phyloP scores from a whole-genome alignment of 345 rosid species.

The Ceriops tagal region DNA sequence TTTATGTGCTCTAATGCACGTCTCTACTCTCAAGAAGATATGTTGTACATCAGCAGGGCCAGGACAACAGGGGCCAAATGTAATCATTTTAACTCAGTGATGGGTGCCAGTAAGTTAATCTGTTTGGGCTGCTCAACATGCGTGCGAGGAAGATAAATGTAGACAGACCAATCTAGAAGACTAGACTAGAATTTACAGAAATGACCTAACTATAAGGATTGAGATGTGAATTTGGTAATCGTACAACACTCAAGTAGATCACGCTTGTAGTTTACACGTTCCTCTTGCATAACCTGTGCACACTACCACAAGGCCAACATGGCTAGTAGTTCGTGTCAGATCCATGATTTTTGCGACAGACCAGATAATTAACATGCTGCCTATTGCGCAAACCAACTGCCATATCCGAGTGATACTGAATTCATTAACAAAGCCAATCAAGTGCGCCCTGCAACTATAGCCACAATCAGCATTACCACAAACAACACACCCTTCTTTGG shows the following conservation, averaged over 20 bases:
- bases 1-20: too few species aligned
- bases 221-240: too few species aligned
- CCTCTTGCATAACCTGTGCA: too few species aligned
- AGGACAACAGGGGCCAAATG: constrained; percentile 3
- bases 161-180: constrained; percentile 2
- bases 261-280: too few species aligned
- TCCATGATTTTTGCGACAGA: not conserved
- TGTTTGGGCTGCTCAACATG: not conserved
- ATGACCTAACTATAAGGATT: too few species aligned
- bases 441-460: not conserved
- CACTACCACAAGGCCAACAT: too few species aligned
- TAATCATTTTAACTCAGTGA: constrained; percentile 8
- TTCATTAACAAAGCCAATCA: not conserved
- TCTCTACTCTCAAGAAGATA: not conserved
- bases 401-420: not conserved
- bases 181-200: not conserved
- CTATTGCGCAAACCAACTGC: not conserved
- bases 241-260: too few species aligned
- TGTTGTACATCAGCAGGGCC: not conserved
- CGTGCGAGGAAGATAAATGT: not conserved
- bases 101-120: not conserved
- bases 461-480: too few species aligned
- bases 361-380: not conserved
- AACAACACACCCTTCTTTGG: too few species aligned
- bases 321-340: not conserved